Evolutionary conservation across 2,329 filamentous ascomycete genomes (phyloP), one percentile per base, ranked within the genome.

Genomic region (Microthyrium microscopicum): DNA sequence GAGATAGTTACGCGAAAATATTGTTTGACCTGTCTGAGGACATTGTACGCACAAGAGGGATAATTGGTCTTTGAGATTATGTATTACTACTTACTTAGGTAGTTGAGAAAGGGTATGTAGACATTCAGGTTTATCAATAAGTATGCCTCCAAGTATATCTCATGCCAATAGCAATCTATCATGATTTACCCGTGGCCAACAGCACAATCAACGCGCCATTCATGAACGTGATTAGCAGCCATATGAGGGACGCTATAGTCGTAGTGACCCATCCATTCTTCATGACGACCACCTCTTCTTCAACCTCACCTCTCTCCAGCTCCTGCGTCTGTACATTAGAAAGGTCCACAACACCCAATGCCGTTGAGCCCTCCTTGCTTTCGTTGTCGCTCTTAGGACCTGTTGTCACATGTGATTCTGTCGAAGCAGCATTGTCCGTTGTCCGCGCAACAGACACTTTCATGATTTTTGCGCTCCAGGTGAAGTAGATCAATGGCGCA

Each of bases 401-500:
- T 9, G 26, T 9, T 16, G 17, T 9, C 9, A 12, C 22, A 12
- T 25, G 9, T 25, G 22, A 12, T 25, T 13, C 15, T 8, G 29
- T 15, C 29, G 29, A 11, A 8, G 6, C 18, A 25, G 16, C 29
- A 8, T 15, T 20, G 16, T 20, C 29, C n/a, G 35, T 38, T 29
- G 39, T 2, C 36, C 55, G n/a, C n/a, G n/a, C n/a, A n/a, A n/a
- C n/a, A n/a, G n/a, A 51, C 5, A 81, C 77, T 6, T 71, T 80
- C 83, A 92, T 92, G 54, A 77, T 89, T 47, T 72, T 72, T 42
- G 73, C 69, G 27, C 76, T 66, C 44, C 77, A 81, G 0, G 83
- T 92, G 46, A 91, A 91, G 56, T 79, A 91, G 36, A 92, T 77
- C 20, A 92, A 58, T 2, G 83, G 83, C 1, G 81, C 79, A 1